phyloP scores from a whole-genome alignment of 805 yeast genomes.

The Middelhovenomyces tepae region DNA sequence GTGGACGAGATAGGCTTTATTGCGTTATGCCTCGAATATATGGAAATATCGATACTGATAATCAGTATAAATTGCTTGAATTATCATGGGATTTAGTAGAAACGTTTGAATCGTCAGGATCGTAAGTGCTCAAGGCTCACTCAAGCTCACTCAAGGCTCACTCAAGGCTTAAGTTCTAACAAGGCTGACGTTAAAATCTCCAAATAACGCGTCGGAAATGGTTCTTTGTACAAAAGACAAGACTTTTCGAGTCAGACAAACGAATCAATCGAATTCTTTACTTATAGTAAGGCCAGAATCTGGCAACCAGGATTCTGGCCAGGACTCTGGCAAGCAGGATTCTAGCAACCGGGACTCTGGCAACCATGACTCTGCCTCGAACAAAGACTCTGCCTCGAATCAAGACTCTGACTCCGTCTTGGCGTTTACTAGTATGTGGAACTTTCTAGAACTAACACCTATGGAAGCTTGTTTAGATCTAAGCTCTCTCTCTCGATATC shows the following conservation, averaged over 20 bases:
- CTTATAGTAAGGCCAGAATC: slow-evolving; percentile 34
- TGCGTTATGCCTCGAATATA: too few species aligned
- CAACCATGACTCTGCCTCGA: neutral
- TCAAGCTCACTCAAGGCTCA: too few species aligned
- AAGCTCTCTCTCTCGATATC: slow-evolving; percentile 18
- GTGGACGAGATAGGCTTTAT: too few species aligned
- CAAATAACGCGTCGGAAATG: slow-evolving; percentile 32
- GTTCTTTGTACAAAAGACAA: slow-evolving; percentile 50
- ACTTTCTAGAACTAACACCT: slow-evolving; percentile 18
- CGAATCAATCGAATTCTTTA: slow-evolving; percentile 84
- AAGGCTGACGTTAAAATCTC: slow-evolving; percentile 29
- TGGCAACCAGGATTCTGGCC: slow-evolving; percentile 2
- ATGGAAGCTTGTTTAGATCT: slow-evolving; percentile 15
- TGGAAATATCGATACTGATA: too few species aligned
- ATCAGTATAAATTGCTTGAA: too few species aligned
- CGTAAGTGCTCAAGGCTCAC: too few species aligned
- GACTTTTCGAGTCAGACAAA: slow-evolving; percentile 63
- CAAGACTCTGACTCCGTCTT: slow-evolving; percentile 4
- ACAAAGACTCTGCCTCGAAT: slow-evolving; percentile 1
- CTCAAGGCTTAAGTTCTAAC: too few species aligned
- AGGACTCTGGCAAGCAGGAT: slow-evolving; percentile 4
- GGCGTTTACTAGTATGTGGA: slow-evolving; percentile 20
- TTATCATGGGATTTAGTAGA: too few species aligned
- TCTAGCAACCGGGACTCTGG: slow-evolving; percentile 7
- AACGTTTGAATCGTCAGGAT: too few species aligned